Percentiles rank a stretch among this genome's conserved stretches.
Conservation (phyloP, 371 early-diverging fungal species). For the Rhizopus sp. region DNA sequence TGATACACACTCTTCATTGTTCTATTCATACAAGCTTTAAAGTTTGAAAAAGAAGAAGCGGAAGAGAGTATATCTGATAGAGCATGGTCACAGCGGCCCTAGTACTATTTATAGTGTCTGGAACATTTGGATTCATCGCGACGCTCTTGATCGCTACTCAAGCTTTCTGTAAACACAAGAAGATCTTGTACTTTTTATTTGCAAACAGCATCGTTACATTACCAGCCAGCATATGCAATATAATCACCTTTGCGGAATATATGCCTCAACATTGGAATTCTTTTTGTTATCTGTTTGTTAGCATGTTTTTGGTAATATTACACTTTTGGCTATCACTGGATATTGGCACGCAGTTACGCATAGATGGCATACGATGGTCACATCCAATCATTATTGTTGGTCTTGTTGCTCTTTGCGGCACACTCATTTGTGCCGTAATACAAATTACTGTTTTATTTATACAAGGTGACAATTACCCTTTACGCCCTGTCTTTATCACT, state of each 20-base stretch:
- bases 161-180: conserved; percentile 14
- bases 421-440: conserved; percentile 9
- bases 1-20: neutral
- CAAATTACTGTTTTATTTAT: conserved; percentile 10
- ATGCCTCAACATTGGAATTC: conserved; percentile 23
- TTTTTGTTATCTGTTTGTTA: conserved; percentile 15
- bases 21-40: too few species aligned
- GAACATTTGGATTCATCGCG: neutral
- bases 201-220: conserved; percentile 13
- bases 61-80: neutral
- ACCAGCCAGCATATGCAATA: conserved; percentile 18
- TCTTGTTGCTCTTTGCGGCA: neutral
- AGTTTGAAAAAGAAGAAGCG: too few species aligned
- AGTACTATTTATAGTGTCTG: conserved; percentile 1
- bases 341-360: conserved; percentile 16
- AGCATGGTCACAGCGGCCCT: neutral
- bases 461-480: conserved; percentile 11
- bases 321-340: conserved; percentile 23
- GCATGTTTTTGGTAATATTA: conserved; percentile 15
- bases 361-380: conserved; percentile 3
- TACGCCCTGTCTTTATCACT: conserved; percentile 12
- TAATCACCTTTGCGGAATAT: neutral
- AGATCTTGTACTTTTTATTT: conserved; percentile 8
- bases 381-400: conserved; percentile 10
- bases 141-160: conserved; percentile 7